Evolutionary conservation across 78 protist species (phyloP).

Genomic region (Thecamonas trahens): DNA sequence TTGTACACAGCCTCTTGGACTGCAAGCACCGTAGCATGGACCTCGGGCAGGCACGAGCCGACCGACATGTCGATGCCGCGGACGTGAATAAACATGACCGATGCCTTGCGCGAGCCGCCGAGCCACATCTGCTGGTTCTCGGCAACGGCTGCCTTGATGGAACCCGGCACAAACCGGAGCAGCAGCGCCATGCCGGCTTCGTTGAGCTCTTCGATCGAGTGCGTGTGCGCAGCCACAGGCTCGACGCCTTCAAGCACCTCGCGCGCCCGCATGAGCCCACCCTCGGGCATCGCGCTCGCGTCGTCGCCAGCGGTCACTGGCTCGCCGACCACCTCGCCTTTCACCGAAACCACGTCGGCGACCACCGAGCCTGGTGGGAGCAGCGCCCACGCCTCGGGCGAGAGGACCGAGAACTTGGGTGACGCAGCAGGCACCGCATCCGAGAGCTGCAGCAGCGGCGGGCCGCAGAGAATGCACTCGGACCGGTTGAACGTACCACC

Average conservation of each 20-base stretch:
- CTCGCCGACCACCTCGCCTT: too few relatives aligned
- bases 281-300: not conserved
- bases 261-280: not conserved
- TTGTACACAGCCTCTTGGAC: constrained; percentile 9
- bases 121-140: not conserved
- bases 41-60: too few relatives aligned
- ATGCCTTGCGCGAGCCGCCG: not conserved
- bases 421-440: not conserved
- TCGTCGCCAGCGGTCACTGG: too few relatives aligned
- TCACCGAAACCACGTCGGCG: too few relatives aligned
- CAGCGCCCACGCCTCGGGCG: too few relatives aligned
- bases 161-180: not conserved
- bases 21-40: not conserved
- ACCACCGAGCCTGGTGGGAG: too few relatives aligned
- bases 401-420: too few relatives aligned
- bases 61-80: too few relatives aligned
- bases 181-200: not conserved
- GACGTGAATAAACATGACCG: not conserved
- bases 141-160: not conserved
- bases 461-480: not conserved
- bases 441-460: not conserved
- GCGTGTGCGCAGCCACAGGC: not conserved
- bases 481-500: not conserved
- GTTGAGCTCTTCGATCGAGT: too few relatives aligned
- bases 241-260: not conserved